Conservation (phyloP, 2,329 filamentous ascomycete genomes). For the Ophiostoma sp. region DNA sequence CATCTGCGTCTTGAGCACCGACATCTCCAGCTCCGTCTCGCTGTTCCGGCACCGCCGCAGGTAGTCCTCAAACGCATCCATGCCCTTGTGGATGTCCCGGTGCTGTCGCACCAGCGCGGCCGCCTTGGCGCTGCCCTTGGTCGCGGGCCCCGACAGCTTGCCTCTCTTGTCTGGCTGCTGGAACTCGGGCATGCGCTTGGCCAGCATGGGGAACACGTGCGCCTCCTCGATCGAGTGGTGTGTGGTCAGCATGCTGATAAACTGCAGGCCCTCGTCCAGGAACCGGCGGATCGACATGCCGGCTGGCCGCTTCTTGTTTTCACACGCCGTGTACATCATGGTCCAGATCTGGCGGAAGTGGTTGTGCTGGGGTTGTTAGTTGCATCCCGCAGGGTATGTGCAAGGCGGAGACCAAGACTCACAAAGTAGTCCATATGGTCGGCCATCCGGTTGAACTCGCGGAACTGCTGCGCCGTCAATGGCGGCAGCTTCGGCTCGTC, state of each 20-base stretch:
- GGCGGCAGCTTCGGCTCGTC: constrained; percentile 45
- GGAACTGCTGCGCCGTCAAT: constrained; percentile 61
- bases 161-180: constrained; percentile 34
- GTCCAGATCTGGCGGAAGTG: constrained; percentile 73
- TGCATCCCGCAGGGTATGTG: not conserved
- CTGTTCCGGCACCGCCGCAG: constrained; percentile 56
- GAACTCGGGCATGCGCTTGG: constrained; percentile 74
- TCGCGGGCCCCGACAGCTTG: not conserved
- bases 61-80: constrained; percentile 64
- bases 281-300: constrained; percentile 65
- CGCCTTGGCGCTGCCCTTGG: constrained; percentile 33
- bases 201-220: constrained; percentile 73
- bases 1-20: constrained; percentile 63
- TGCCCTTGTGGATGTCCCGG: constrained; percentile 67
- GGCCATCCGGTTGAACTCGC: constrained; percentile 64
- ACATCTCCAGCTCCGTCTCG: constrained; percentile 53
- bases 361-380: constrained; percentile 52
- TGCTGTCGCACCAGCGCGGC: constrained; percentile 69
- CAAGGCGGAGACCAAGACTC: constrained; percentile 31
- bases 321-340: constrained; percentile 61
- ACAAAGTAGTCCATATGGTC: constrained; percentile 71
- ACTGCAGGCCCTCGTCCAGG: constrained; percentile 60
- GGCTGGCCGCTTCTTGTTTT: constrained; percentile 51
- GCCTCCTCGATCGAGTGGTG: constrained; percentile 82
- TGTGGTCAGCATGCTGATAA: constrained; percentile 62